These are phyloP conservation scores for Neurospora crassa DNA, from an alignment of 2,329 filamentous ascomycete genomes.

Conservation along the genomic window DNA sequence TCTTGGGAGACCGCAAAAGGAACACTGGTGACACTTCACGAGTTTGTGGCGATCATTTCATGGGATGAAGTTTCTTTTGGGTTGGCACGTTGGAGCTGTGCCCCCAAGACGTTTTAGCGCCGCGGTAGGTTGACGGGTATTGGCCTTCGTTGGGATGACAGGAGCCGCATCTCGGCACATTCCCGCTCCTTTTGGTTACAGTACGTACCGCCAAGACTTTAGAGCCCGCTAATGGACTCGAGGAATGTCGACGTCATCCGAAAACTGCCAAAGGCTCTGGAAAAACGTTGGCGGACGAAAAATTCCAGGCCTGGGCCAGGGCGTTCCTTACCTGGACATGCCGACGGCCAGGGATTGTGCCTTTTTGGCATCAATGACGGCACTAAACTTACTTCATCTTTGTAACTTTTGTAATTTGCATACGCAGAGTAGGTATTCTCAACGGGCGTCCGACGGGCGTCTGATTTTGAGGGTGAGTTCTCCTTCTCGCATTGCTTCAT, in stretches of 20 bases:
- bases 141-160: neutral
- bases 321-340: neutral
- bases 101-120: neutral
- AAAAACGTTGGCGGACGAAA: neutral
- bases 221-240: neutral
- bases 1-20: neutral
- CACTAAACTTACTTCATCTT: neutral
- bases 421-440: neutral
- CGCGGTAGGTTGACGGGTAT: neutral
- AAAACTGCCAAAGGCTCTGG: neutral
- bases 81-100: neutral
- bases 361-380: neutral
- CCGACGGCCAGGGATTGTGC: neutral
- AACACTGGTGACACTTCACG: neutral
- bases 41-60: neutral
- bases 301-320: neutral
- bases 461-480: neutral
- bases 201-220: neutral
- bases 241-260: neutral
- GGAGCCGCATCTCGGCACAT: neutral
- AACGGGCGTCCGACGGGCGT: neutral
- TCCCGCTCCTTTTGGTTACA: neutral
- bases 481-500: neutral
- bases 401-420: neutral
- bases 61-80: neutral